A percentile compares a stretch with the other conserved stretches of the same genome.
Conservation (phyloP, 441 rosid species). For the Populus hybrid region DNA sequence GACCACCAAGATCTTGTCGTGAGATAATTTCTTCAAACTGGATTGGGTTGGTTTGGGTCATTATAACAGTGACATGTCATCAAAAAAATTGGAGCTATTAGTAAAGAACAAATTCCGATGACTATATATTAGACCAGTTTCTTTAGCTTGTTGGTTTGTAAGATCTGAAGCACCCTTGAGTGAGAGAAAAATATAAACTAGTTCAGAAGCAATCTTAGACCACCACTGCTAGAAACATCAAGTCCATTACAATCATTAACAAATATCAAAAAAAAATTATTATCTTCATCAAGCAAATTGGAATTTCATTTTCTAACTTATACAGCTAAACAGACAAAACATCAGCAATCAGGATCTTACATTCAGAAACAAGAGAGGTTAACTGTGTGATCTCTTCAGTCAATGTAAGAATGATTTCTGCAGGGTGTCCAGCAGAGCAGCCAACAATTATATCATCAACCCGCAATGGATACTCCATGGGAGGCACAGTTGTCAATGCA, state of each 20-base stretch:
- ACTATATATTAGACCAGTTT: neutral
- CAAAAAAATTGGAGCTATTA: neutral
- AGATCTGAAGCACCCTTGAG: neutral
- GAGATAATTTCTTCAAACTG: neutral
- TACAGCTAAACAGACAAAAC: neutral
- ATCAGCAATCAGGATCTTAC: slow-evolving; percentile 36
- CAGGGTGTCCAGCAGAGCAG: slow-evolving; percentile 66
- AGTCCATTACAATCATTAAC: neutral
- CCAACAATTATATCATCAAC: slow-evolving; percentile 42
- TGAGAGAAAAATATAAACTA: neutral
- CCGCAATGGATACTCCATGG: slow-evolving; percentile 30
- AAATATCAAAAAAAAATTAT: too few relatives aligned
- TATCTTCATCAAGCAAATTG: neutral
- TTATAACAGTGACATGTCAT: neutral
- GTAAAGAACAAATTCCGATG: neutral
- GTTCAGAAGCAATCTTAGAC: neutral
- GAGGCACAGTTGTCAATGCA: slow-evolving; percentile 30
- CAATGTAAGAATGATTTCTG: slow-evolving; percentile 48
- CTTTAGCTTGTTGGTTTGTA: neutral
- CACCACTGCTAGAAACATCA: neutral
- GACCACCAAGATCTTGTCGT: neutral
- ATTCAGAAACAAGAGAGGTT: slow-evolving; percentile 40
- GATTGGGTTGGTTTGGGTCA: neutral
- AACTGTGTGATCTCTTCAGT: slow-evolving; percentile 50
- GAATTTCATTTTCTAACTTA: neutral